phyloP scores from a whole-genome alignment of 306 rosid genomes.

The Cyclanthera cordifolia region DNA sequence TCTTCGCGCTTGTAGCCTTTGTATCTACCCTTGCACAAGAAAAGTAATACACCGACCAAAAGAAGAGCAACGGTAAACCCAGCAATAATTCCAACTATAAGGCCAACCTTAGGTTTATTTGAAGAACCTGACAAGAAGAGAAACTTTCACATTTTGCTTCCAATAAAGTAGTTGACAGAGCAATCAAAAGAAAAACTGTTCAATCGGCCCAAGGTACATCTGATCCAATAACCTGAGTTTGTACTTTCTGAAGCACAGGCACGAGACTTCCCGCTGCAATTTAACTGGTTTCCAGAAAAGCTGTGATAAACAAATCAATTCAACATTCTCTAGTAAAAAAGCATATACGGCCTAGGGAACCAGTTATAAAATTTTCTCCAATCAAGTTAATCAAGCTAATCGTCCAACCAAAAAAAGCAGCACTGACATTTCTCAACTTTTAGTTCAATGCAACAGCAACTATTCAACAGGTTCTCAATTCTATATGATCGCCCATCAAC shows the following conservation, averaged over 20 bases:
- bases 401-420: not conserved
- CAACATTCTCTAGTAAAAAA: not conserved
- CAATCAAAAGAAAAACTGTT: constrained; percentile 4
- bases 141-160: constrained; percentile 12
- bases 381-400: not conserved
- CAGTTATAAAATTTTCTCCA: not conserved
- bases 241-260: constrained; percentile 40
- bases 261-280: constrained; percentile 42
- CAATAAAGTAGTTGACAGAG: not conserved
- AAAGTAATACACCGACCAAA: constrained; percentile 43
- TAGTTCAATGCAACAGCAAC: not conserved
- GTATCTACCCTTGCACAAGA: constrained; percentile 48
- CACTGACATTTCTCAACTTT: not conserved
- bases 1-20: constrained; percentile 63
- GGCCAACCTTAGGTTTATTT: constrained; percentile 44
- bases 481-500: not conserved
- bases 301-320: constrained; percentile 31
- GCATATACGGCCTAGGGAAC: not conserved
- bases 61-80: constrained; percentile 37
- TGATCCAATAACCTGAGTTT: constrained; percentile 47
- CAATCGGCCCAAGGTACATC: constrained; percentile 9
- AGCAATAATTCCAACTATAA: constrained; percentile 58
- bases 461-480: not conserved
- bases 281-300: constrained; percentile 72
- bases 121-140: constrained; percentile 40